Evolutionary conservation across 345 rosid species (phyloP), one percentile per base, ranked within the genome.

Genomic region (Zanthoxylum bungeanum): DNA sequence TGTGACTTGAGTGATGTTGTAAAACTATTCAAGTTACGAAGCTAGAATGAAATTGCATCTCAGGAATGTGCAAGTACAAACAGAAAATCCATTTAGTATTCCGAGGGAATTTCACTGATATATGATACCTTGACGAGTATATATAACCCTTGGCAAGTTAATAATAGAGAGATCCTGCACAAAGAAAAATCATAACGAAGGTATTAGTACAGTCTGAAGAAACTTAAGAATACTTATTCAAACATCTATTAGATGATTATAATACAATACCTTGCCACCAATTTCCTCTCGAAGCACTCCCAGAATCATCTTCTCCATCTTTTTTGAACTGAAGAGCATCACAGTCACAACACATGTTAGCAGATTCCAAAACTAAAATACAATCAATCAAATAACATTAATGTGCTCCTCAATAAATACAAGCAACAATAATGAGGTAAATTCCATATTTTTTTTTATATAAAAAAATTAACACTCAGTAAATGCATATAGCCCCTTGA

Each of bases 201-300:
- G 61, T 31, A 27, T 59, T 25, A 60, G 25, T 7, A 47, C 25
- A 7, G 12, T 50, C 2, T 27, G 27, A 58, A 28, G 3, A 31
- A 19, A 30, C 9, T 50, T 42, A 22, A n/a, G 1, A 44, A 57
- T 33, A 27, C 34, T 21, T 11, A 21, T 65, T 55, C 19, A 31
- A 49, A 24, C 50, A 55, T 3, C 2, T 25, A 37, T 31, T 27
- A 3, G 17, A 64, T 30, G 10, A 40, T 14, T 30, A 70, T 19
- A 47, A 12, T 46, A 44, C 1, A 74, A 77, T 85, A 89, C 98
- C 98, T 85, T 91, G 85, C 98, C 98, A 93, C 98, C 98, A 93
- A 60, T 93, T 89, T 75, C 97, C 98, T 79, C 97, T 89, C 12
- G 92, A 86, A 62, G 96, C 97, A 69, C 80, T 79, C 64, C 86